Conservation (phyloP, 805 yeast genomes). For the Candida alai region DNA sequence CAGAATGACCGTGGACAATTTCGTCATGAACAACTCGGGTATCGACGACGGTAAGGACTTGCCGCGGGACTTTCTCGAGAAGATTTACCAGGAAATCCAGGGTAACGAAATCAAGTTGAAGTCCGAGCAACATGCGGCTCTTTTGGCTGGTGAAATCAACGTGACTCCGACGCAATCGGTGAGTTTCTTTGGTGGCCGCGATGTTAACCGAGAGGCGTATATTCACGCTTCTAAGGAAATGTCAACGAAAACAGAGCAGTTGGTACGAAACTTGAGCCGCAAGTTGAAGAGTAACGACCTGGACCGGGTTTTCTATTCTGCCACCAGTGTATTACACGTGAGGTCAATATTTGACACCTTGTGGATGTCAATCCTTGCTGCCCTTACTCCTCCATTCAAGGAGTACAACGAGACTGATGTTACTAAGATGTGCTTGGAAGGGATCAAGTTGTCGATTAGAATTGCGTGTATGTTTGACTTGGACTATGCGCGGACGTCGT, state of each 20-base stretch:
- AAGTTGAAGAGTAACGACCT: slow-evolving; percentile 38
- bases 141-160: slow-evolving; percentile 59
- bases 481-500: slow-evolving; percentile 82
- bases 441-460: slow-evolving; percentile 75
- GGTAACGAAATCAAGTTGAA: slow-evolving; percentile 83
- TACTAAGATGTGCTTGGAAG: slow-evolving; percentile 71
- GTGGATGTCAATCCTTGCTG: slow-evolving; percentile 98
- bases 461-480: slow-evolving; percentile 82
- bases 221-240: slow-evolving; percentile 90
- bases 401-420: slow-evolving; percentile 77
- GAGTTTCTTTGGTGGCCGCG: slow-evolving; percentile 68
- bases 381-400: slow-evolving; percentile 88
- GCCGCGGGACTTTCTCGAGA: slow-evolving; percentile 65
- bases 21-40: slow-evolving; percentile 82
- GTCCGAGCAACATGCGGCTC: slow-evolving; percentile 91
- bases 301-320: slow-evolving; percentile 61
- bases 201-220: slow-evolving; percentile 74
- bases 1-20: slow-evolving; percentile 85
- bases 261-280: slow-evolving; percentile 63
- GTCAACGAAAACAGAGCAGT: slow-evolving; percentile 81
- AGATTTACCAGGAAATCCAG: slow-evolving; percentile 74
- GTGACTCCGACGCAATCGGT: slow-evolving; percentile 34
- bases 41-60: slow-evolving; percentile 88
- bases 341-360: slow-evolving; percentile 87
- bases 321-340: slow-evolving; percentile 85